These are phyloP conservation scores for Trichocomaceae sp. DNA, from an alignment of 2,329 filamentous ascomycete genomes.

Conservation along the genomic window DNA sequence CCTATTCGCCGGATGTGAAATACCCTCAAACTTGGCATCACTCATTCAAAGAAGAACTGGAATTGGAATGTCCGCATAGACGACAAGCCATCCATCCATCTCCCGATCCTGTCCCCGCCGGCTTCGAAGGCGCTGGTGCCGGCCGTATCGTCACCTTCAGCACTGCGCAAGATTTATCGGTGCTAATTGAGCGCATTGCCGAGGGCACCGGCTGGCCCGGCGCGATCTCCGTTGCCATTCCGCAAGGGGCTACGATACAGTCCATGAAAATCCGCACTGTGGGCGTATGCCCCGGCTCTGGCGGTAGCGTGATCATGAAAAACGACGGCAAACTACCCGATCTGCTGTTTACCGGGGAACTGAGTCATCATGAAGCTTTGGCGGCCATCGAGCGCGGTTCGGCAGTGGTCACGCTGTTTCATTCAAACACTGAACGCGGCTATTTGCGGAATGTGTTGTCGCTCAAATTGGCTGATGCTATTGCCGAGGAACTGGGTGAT, in stretches of 20 bases:
- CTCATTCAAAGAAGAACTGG: constrained; percentile 18
- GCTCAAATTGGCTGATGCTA: constrained; percentile 53
- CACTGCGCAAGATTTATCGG: constrained; percentile 46
- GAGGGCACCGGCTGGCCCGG: constrained; percentile 60
- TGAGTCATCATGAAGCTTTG: constrained; percentile 88
- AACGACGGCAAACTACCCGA: constrained; percentile 53
- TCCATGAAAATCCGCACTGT: constrained; percentile 59
- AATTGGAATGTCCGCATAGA: constrained; percentile 36
- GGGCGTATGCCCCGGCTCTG: constrained; percentile 85
- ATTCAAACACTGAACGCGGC: constrained; percentile 85
- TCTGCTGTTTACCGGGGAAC: constrained; percentile 81
- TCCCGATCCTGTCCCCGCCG: constrained; percentile 27
- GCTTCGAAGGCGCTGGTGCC: constrained; percentile 50
- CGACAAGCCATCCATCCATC: constrained; percentile 50
- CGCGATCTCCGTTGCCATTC: constrained; percentile 58
- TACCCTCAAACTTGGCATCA: constrained; percentile 23
- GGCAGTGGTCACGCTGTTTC: constrained; percentile 77
- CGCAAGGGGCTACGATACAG: constrained; percentile 50
- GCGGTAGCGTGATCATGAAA: constrained; percentile 64
- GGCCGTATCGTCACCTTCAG: constrained; percentile 55
- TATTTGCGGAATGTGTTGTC: constrained; percentile 69
- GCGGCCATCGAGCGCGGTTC: constrained; percentile 77
- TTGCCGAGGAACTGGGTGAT: constrained; percentile 52
- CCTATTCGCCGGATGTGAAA: constrained; percentile 34
- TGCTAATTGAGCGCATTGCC: constrained; percentile 57